Base-by-base conservation (phyloP, 2,329 filamentous ascomycete species). In the Grosmannia penicillata region DNA sequence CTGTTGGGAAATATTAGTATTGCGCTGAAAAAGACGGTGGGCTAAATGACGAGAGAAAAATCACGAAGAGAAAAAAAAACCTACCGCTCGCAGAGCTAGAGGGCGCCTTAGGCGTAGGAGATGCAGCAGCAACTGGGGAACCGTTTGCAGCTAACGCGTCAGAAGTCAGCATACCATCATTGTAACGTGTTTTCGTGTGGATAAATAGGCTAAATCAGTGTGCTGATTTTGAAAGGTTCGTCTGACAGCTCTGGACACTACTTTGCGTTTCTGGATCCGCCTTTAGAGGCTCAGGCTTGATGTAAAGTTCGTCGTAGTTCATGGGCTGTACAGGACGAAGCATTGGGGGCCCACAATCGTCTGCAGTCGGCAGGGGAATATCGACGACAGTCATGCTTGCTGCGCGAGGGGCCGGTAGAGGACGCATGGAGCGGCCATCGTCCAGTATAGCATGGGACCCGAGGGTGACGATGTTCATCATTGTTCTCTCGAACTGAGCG, bases 291-390 rank as follows among this genome's bases (percentile, higher is more conserved):
- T 36, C 41, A 1, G 43, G 42, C 45, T 56, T 50, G 42, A 48
- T 49, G 43, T 62, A 63, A 33, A 71, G 58, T 51, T 69, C 66
- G 19, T 65, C 62, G 47, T 63, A 66, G 10, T 58, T 58, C 45
- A 68, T 57, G 25, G 61, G 60, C 37, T 58, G 58, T 44, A 60
- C 53, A 5, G 61, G 56, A 8, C 54, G 57, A 19, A 71, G 55
- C 41, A 47, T 65, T 11, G 67, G 66, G 3, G 63, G 59, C 22
- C 61, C 59, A 32, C 68, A 17, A 72, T 56, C 69, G 74, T 74
- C 52, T 15, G 26, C 3, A 24, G 27, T 17, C 39, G 55, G 48
- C 21, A 49, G 42, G 31, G 30, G 15, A 7, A 32, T 19, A 9
- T 30, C 17, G 13, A 14, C n/a, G 2, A 33, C 34, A 31, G 14